phyloP scores from a whole-genome alignment of 139 green algal genomes.

The Trebouxia sp. region DNA sequence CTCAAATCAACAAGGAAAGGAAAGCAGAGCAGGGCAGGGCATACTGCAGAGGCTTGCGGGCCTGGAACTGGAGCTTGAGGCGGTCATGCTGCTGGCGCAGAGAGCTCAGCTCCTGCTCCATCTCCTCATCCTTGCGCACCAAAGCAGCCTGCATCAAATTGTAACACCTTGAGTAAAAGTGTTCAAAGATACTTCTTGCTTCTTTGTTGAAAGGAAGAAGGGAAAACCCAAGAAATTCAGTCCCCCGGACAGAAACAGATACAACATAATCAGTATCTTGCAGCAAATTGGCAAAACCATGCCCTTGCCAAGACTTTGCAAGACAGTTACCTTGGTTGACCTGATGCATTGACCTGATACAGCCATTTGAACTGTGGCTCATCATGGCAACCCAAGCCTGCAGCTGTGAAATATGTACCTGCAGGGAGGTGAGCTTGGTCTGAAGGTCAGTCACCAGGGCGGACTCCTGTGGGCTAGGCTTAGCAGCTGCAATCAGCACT shows the following conservation, averaged over 20 bases:
- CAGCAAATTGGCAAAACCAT: too few species aligned
- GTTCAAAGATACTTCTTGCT: not conserved
- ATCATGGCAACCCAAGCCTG: not conserved
- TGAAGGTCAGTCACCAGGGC: constrained; percentile 43
- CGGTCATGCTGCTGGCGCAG: constrained; percentile 57
- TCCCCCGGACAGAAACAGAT: not conserved
- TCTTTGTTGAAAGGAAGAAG: not conserved
- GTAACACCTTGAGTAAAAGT: not conserved
- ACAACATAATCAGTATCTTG: not conserved
- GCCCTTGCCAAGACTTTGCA: too few species aligned
- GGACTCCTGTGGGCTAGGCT: constrained; percentile 42
- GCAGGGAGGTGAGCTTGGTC: constrained; percentile 32
- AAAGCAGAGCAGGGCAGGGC: too few species aligned
- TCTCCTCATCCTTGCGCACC: constrained; percentile 54
- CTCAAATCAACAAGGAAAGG: not conserved
- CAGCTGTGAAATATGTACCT: not conserved
- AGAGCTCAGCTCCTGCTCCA: constrained; percentile 47
- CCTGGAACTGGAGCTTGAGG: constrained; percentile 54
- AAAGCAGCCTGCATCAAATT: constrained; percentile 38
- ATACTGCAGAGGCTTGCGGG: constrained; percentile 33
- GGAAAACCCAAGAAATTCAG: not conserved
- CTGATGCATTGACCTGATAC: not conserved
- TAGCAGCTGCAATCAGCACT: constrained; percentile 50
- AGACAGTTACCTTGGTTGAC: not conserved
- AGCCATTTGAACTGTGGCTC: not conserved